Base-by-base conservation (phyloP, 768 basidiomycete species). In the Piloderma croceum region DNA sequence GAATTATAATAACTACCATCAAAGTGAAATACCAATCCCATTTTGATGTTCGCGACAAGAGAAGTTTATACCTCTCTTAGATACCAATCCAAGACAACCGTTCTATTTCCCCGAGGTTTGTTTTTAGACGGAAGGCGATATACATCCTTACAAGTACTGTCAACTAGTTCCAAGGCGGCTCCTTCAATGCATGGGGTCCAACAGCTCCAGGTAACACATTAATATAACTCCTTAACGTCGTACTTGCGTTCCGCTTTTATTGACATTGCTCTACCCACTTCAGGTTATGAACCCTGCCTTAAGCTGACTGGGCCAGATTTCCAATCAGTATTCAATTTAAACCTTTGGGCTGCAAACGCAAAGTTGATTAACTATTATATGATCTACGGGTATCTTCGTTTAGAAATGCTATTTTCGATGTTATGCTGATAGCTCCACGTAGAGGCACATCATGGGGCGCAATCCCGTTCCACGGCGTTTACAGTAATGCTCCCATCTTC, bases 361-460 rank as follows among this genome's bases (percentile, higher is more conserved):
- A 91, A 90, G 52, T 51, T 91, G 33, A 77, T 90, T 43, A 88
- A 76, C 51, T 86, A 84, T 46, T 91, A 91, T 59, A 90, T 91
- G 90, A 49, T 88, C 39, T 88, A 79, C 50, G 87, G 83, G 83
- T 83, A 55, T 20, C n/a, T n/a, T n/a, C n/a, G n/a, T n/a, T n/a
- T n/a, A n/a, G n/a, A n/a, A n/a, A n/a, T n/a, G n/a, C n/a, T n/a
- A n/a, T n/a, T n/a, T n/a, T n/a, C n/a, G n/a, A n/a, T n/a, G n/a
- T n/a, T n/a, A n/a, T n/a, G n/a, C n/a, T n/a, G n/a, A n/a, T n/a
- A n/a, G n/a, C n/a, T n/a, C n/a, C 29, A 49, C 36, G 36, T 43
- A 88, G 88, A 6, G 88, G 89, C 18, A 90, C 89, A 1, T 88
- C 83, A 10, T 91, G 87, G 86, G 89, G 85, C 29, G 83, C 71